Conservation (phyloP, 202 grass and related monocot genomes). For the Panicum virgatum region DNA sequence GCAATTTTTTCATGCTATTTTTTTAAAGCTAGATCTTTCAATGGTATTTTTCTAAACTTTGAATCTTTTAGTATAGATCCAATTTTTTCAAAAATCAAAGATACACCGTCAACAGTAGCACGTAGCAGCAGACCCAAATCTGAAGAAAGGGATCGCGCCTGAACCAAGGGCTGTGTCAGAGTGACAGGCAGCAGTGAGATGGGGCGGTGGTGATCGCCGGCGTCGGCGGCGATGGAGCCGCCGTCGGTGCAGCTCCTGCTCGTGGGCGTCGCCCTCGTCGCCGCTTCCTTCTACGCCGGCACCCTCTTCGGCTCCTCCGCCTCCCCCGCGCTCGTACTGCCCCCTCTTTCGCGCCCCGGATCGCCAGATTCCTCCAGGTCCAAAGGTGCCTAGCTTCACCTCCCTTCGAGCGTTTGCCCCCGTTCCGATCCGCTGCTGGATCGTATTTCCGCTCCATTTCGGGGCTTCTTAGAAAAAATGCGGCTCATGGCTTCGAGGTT, state of each 20-base stretch:
- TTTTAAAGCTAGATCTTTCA: too few species aligned
- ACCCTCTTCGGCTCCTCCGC: constrained; percentile 64
- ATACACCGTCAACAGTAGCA: too few species aligned
- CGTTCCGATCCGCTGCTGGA: background rate
- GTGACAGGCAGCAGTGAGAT: constrained; percentile 8
- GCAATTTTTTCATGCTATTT: too few species aligned
- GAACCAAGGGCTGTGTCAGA: background rate
- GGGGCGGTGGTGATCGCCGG: constrained; percentile 49
- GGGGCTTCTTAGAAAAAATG: background rate
- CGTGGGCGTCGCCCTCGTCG: constrained; percentile 56
- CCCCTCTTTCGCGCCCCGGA: background rate
- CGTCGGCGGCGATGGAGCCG: constrained; percentile 48
- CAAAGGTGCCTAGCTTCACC: constrained; percentile 41
- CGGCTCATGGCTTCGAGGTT: background rate
- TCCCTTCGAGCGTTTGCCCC: background rate
- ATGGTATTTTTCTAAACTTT: too few species aligned
- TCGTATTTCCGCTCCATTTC: constrained; percentile 19
- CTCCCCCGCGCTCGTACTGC: constrained; percentile 34
- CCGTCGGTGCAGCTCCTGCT: constrained; percentile 59
- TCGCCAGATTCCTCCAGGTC: constrained; percentile 29
- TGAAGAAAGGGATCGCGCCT: constrained; percentile 23
- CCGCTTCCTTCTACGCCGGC: constrained; percentile 75
- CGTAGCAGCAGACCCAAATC: background rate
- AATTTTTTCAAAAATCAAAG: background rate
- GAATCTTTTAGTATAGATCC: too few species aligned